Evolutionary conservation across 1,284 basidiomycete genomes (phyloP).

Genomic region (Ceratobasidium sp.): DNA sequence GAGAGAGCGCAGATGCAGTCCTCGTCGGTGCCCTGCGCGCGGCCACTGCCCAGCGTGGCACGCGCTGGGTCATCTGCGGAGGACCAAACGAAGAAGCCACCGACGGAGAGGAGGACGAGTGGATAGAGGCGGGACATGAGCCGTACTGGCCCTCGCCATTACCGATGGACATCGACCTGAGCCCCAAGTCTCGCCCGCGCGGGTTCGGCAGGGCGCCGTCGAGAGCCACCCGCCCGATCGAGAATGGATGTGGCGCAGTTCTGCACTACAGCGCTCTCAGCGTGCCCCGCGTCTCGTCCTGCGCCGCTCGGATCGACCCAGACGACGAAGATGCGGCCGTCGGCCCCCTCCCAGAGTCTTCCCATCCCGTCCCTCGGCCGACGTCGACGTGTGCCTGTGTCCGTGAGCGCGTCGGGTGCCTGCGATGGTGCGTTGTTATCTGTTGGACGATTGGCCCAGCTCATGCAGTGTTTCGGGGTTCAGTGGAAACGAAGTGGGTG

Average conservation of each 20-base stretch:
- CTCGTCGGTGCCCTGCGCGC: conserved; percentile 20
- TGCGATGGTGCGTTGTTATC: conserved; percentile 25
- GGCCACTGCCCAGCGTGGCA: conserved; percentile 21
- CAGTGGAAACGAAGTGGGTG: conserved; percentile 34
- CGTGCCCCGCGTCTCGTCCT: conserved; percentile 21
- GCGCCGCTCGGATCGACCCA: conserved; percentile 27
- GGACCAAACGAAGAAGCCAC: conserved; percentile 15
- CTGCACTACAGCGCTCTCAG: conserved; percentile 19
- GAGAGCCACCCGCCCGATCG: background rate
- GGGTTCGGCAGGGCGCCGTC: background rate
- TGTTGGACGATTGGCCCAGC: background rate
- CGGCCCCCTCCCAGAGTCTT: conserved; percentile 9
- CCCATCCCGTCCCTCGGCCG: conserved; percentile 17
- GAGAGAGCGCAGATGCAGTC: conserved; percentile 17
- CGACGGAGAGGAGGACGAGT: conserved; percentile 8
- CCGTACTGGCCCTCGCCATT: background rate
- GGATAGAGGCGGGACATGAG: background rate
- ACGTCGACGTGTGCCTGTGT: conserved; percentile 26
- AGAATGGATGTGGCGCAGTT: conserved; percentile 24
- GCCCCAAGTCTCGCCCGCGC: background rate
- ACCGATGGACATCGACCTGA: conserved; percentile 15
- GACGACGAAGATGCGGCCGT: conserved; percentile 21
- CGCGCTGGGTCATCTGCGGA: conserved; percentile 31
- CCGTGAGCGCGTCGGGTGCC: conserved; percentile 29
- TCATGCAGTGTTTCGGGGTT: background rate